phyloP scores from a whole-genome alignment of 345 rosid species.

The Corchorus olitorius region DNA sequence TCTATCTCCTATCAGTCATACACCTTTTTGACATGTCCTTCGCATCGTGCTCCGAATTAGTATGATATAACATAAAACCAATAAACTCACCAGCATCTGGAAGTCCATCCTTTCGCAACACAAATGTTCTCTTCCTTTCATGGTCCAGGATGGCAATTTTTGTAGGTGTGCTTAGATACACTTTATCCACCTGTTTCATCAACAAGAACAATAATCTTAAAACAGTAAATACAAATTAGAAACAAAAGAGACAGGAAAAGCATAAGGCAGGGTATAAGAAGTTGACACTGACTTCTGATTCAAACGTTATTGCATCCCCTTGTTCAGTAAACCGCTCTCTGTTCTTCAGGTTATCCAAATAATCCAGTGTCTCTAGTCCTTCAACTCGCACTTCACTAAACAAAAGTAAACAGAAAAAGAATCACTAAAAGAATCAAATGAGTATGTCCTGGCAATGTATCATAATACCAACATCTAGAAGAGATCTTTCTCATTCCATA shows the following conservation, averaged over 20 bases:
- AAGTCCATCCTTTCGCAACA: conserved; percentile 68
- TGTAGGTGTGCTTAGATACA: conserved; percentile 67
- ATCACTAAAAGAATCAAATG: conserved; percentile 20
- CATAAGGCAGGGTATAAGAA: neutral
- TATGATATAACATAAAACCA: neutral
- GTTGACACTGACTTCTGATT: conserved; percentile 68
- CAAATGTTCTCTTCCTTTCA: conserved; percentile 70
- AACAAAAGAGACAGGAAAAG: neutral
- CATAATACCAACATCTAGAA: neutral
- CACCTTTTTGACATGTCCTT: neutral
- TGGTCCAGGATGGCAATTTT: conserved; percentile 74
- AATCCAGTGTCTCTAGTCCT: conserved; percentile 94
- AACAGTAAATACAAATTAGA: neutral
- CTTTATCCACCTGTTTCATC: conserved; percentile 65
- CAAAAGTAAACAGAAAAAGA: conserved; percentile 13
- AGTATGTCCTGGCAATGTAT: neutral
- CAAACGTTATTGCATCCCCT: conserved; percentile 84
- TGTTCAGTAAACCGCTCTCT: conserved; percentile 84
- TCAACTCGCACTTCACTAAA: conserved; percentile 91
- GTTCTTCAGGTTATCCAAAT: conserved; percentile 68
- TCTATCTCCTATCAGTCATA: neutral
- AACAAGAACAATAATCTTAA: neutral
- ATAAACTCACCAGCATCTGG: conserved; percentile 72
- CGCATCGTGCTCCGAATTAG: neutral
- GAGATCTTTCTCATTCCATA: neutral